phyloP scores from a whole-genome alignment of 2,329 filamentous ascomycete genomes.

The Fusarium sp. region DNA sequence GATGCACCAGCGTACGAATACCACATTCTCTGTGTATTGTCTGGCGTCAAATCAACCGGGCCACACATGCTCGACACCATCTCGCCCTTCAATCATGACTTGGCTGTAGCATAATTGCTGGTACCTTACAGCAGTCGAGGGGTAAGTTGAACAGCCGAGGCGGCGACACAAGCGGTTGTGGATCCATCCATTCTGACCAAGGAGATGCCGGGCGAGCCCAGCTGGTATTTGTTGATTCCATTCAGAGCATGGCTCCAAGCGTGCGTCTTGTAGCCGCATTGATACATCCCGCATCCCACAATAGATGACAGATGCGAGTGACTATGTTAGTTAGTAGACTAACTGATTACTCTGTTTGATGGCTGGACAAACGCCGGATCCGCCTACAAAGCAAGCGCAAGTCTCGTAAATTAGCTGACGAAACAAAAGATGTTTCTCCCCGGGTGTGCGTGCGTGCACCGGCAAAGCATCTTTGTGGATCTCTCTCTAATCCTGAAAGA shows the following conservation, averaged over 20 bases:
- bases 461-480: conserved; percentile 12
- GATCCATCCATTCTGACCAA: conserved; percentile 15
- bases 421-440: conserved; percentile 16
- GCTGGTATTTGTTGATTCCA: conserved; percentile 11
- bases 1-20: background rate
- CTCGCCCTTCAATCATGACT: conserved; percentile 2
- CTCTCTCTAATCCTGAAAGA: conserved; percentile 5
- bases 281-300: background rate
- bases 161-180: conserved; percentile 23
- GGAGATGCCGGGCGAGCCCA: conserved; percentile 23
- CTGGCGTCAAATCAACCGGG: background rate
- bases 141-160: conserved; percentile 23
- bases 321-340: background rate
- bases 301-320: background rate
- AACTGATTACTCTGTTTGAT: background rate
- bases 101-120: conserved; percentile 17
- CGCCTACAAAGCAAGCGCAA: conserved; percentile 14
- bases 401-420: background rate
- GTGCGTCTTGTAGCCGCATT: background rate
- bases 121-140: conserved; percentile 37
- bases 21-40: background rate
- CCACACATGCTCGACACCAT: conserved; percentile 4
- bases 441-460: conserved; percentile 7
- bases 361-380: conserved; percentile 6
- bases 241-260: background rate